phyloP scores from a whole-genome alignment of 1,139 yeast genomes.

The Hansenula lynferdii region DNA sequence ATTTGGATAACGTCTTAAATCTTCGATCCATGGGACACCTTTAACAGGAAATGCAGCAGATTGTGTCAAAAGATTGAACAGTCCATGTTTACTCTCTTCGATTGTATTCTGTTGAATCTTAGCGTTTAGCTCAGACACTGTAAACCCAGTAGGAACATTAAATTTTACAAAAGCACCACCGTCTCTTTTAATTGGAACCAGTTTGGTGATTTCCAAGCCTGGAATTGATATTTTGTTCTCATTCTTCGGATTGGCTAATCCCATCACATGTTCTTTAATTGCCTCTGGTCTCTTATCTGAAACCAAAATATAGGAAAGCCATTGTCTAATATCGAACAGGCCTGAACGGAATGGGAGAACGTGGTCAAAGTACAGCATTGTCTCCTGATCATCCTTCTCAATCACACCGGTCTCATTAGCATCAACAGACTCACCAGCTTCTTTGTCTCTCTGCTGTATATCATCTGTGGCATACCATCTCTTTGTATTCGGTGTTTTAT shows the following conservation, averaged over 20 bases:
- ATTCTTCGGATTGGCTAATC: constrained; percentile 36
- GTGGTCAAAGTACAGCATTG: constrained; percentile 51
- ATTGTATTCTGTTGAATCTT: constrained; percentile 46
- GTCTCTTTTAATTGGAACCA: constrained; percentile 72
- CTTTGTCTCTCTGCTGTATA: constrained; percentile 35
- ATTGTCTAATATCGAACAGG: constrained; percentile 33
- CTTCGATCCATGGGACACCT: constrained; percentile 97
- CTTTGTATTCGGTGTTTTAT: neutral
- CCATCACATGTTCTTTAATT: constrained; percentile 30
- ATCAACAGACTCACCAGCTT: constrained; percentile 44
- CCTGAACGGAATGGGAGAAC: constrained; percentile 39
- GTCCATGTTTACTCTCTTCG: constrained; percentile 24
- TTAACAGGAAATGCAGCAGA: constrained; percentile 67
- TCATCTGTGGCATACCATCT: constrained; percentile 26
- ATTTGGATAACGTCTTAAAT: constrained; percentile 72
- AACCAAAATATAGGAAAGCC: constrained; percentile 29
- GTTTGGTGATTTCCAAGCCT: constrained; percentile 36
- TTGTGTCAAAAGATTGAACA: constrained; percentile 31
- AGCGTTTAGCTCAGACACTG: constrained; percentile 46
- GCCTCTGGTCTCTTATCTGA: constrained; percentile 29
- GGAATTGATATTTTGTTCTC: constrained; percentile 30
- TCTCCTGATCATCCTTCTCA: constrained; percentile 44
- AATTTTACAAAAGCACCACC: constrained; percentile 93
- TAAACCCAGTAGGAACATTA: constrained; percentile 46
- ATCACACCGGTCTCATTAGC: constrained; percentile 58